A percentile compares a stretch with the other conserved stretches of the same genome.
Evolutionary conservation across 1,139 yeast species (phyloP).

Genomic region (Candida sp.): DNA sequence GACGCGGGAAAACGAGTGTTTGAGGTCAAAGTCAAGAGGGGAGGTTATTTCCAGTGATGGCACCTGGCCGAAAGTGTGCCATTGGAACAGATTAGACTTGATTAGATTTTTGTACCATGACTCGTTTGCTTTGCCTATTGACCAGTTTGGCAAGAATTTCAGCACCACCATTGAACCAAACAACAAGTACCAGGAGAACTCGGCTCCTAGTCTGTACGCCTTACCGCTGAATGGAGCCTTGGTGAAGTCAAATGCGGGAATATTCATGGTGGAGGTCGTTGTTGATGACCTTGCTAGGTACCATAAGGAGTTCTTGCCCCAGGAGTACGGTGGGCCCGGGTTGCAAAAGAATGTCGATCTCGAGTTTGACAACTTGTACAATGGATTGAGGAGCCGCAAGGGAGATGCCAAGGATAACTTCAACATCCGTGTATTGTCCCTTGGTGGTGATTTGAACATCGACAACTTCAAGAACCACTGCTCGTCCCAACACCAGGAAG

Average conservation of each 20-base stretch:
- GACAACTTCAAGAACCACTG: slow-evolving; percentile 31
- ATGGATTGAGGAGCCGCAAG: slow-evolving; percentile 45
- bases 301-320: slow-evolving; percentile 63
- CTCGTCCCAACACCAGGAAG: slow-evolving; percentile 14
- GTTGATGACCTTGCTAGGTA: slow-evolving; percentile 69
- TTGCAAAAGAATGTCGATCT: slow-evolving; percentile 56
- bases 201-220: slow-evolving; percentile 29
- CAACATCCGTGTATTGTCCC: slow-evolving; percentile 51
- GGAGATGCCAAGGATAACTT: slow-evolving; percentile 39
- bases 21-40: slow-evolving; percentile 49
- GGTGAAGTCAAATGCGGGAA: slow-evolving; percentile 63
- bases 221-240: slow-evolving; percentile 43
- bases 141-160: slow-evolving; percentile 40
- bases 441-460: slow-evolving; percentile 42
- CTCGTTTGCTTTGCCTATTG: slow-evolving; percentile 73
- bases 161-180: slow-evolving; percentile 28
- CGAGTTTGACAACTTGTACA: slow-evolving; percentile 33
- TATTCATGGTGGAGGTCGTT: slow-evolving; percentile 71
- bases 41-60: slow-evolving; percentile 57
- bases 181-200: slow-evolving; percentile 20
- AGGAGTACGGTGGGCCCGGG: slow-evolving; percentile 59
- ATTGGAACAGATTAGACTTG: slow-evolving; percentile 86
- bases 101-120: slow-evolving; percentile 83
- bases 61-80: slow-evolving; percentile 58
- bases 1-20: slow-evolving; percentile 67